Base-by-base conservation (phyloP, 1,284 basidiomycete genomes). In the Ganoderma leucocontextum region DNA sequence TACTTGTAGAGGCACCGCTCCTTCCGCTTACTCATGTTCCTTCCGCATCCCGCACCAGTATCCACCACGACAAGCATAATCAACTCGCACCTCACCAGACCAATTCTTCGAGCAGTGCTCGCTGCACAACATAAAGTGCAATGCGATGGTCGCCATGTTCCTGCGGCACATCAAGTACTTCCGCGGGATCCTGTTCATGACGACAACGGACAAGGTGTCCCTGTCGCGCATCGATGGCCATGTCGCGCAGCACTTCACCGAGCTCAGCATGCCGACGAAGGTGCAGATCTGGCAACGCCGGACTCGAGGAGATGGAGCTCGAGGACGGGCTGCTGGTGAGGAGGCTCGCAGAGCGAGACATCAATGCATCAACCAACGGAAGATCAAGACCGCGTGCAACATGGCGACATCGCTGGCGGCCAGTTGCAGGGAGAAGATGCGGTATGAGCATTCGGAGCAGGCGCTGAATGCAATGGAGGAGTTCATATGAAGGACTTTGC, bases 121-220 rank as follows among this genome's bases (percentile, higher is more conserved):
- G 10, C 75, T 88, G 61, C 87, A 89, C 69, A 86, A 89, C 71
- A 75, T 89, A 10, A 81, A 85, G 71, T 82, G 88, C 12, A 90
- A 71, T 73, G 87, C 87, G 4, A 87, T 90, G 83, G 88, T 90
- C 17, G 87, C 88, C 13, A 86, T 89, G 19, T 89, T 89, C 80
- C 80, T 88, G 53, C 85, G 87, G 25, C 85, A 86, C 71, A 82
- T 89, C 65, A 88, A 90, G 74, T 89, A 89, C 75, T 87, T 88
- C 78, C 84, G 85, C 41, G 87, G 87, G 7, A 86, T 89, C 74
- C 82, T 90, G 62, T 89, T 91, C 82, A 80, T 91, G 57, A 90
- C 89, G 29, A 90, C 89, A 10, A 90, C 90, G 76, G 89, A 90
- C 75, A 86, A 88, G 72, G 89, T 89, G 9, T 90, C 90, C 83